Evolutionary conservation across 1,284 basidiomycete genomes (phyloP), one percentile per base, ranked within the genome.

Genomic region (Rhodotorula sp.): DNA sequence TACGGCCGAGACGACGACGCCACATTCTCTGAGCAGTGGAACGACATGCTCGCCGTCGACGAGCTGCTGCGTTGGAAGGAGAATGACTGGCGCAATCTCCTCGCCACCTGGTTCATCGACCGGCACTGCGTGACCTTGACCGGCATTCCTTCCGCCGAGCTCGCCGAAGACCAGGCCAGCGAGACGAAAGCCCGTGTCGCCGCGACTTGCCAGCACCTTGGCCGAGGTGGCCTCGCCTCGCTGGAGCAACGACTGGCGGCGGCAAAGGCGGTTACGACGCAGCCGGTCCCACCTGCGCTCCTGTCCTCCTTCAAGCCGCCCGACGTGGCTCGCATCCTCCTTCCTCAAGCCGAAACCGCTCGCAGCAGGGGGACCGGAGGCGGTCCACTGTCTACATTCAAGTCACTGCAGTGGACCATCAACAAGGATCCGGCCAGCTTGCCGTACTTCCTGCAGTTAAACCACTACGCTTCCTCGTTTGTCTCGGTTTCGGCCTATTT

Each of bases 391-490:
- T 68, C 65, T 7, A 73, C 76, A 31, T 75, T 77, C 46, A 54
- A 67, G 46, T 49, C 72, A 21, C 82, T 97, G 29, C 85, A 87
- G 73, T 84, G 84, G 66, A 87, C 91, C 79, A 84, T 99, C 58
- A 85, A 88, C 64, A 80, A 83, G 3, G 94, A 97, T 76, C 88
- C 88, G 0, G 79, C 84, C 1, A 78, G 84, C 1, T 81, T 96
- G 62, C 89, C 96, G 0, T 96, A 93, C 85, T 96, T 96, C 80
- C 87, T 96, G 4, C 91, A 98, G 80, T 99, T 93, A 79, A 91
- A 83, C 68, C 80, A 80, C 60, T 73, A 79, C 34, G 77, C 93
- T 88, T 98, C 95, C 8, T 91, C 94, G 80, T 99, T 99, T 80
- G 88, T 83, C 47, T 78, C 79, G n/a, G 75, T 98, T 70, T 87